These are phyloP conservation scores for Zygosaccharomyces pseudobailii DNA, from an alignment of 1,139 yeast species.

Conservation along the genomic window DNA sequence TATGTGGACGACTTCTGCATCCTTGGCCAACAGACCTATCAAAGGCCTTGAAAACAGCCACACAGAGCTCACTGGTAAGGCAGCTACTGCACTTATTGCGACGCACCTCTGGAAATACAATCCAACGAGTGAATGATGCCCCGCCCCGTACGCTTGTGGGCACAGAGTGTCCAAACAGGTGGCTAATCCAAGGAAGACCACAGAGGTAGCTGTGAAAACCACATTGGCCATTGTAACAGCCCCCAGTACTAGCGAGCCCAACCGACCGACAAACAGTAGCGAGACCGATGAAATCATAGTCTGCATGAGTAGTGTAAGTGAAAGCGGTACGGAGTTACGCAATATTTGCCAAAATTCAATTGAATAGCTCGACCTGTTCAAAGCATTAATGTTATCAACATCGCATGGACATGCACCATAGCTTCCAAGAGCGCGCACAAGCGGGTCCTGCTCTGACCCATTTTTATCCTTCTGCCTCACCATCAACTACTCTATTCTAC, in stretches of 20 bases:
- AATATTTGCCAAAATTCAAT: slow-evolving; percentile 2
- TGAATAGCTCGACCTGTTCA: background rate
- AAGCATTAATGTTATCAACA: background rate
- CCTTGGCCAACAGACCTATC: slow-evolving; percentile 34
- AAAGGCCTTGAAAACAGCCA: slow-evolving; percentile 41
- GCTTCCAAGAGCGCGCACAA: slow-evolving; percentile 1
- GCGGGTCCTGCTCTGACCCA: background rate
- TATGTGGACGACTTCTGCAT: slow-evolving; percentile 33
- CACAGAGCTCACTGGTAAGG: slow-evolving; percentile 35
- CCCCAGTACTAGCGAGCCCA: slow-evolving; percentile 43
- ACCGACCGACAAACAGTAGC: slow-evolving; percentile 43
- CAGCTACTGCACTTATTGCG: slow-evolving; percentile 36
- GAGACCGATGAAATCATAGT: slow-evolving; percentile 43
- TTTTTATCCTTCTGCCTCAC: background rate
- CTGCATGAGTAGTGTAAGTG: slow-evolving; percentile 44
- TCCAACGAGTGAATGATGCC: slow-evolving; percentile 38
- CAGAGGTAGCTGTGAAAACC: slow-evolving; percentile 47
- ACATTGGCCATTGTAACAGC: slow-evolving; percentile 48
- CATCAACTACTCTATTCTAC: background rate
- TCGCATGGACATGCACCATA: slow-evolving; percentile 4
- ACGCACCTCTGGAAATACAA: slow-evolving; percentile 43
- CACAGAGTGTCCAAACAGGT: slow-evolving; percentile 51
- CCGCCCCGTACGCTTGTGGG: slow-evolving; percentile 49
- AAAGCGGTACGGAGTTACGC: slow-evolving; percentile 34
- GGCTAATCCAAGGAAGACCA: slow-evolving; percentile 52